These are phyloP conservation scores for Apiospora arundinis DNA, from an alignment of 2,329 filamentous ascomycete species.

Conservation along the genomic window DNA sequence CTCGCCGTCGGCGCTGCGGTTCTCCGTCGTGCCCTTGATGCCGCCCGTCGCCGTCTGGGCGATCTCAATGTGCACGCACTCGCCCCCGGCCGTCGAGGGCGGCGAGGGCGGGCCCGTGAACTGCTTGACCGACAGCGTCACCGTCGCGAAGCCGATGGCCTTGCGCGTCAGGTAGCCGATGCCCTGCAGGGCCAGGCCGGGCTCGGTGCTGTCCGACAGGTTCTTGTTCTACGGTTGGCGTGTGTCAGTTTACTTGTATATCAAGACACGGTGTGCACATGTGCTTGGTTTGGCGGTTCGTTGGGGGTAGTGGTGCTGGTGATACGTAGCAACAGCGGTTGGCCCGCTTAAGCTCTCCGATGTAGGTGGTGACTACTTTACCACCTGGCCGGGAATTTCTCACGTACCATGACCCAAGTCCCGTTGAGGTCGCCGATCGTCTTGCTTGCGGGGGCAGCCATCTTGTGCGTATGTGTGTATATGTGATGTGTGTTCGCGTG, in stretches of 20 bases:
- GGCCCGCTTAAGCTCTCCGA: not conserved
- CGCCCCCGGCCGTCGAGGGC: conserved; percentile 47
- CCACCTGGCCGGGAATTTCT: not conserved
- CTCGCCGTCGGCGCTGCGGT: conserved; percentile 57
- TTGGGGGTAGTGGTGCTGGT: too few species aligned
- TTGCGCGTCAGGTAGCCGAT: conserved; percentile 76
- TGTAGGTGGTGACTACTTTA: not conserved
- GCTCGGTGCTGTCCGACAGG: conserved; percentile 72
- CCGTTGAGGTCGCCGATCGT: conserved; percentile 73
- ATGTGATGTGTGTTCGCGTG: not conserved
- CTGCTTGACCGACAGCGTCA: conserved; percentile 69
- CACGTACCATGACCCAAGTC: conserved; percentile 71
- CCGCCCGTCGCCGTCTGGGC: conserved; percentile 75
- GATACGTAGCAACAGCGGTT: not conserved
- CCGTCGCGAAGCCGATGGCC: conserved; percentile 70
- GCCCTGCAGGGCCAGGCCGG: conserved; percentile 75
- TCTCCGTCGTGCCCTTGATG: conserved; percentile 68
- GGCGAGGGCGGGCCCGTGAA: conserved; percentile 52
- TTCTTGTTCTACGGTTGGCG: conserved; percentile 71
- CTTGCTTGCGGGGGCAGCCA: conserved; percentile 75
- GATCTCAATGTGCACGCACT: conserved; percentile 70
- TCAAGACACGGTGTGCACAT: not conserved
- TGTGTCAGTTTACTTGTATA: conserved; percentile 12
- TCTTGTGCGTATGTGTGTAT: conserved; percentile 42
- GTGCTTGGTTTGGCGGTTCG: too few species aligned